Evolutionary conservation across 2,329 filamentous ascomycete species (phyloP), one percentile per base, ranked within the genome.

Genomic region (Xylariaceae sp.): DNA sequence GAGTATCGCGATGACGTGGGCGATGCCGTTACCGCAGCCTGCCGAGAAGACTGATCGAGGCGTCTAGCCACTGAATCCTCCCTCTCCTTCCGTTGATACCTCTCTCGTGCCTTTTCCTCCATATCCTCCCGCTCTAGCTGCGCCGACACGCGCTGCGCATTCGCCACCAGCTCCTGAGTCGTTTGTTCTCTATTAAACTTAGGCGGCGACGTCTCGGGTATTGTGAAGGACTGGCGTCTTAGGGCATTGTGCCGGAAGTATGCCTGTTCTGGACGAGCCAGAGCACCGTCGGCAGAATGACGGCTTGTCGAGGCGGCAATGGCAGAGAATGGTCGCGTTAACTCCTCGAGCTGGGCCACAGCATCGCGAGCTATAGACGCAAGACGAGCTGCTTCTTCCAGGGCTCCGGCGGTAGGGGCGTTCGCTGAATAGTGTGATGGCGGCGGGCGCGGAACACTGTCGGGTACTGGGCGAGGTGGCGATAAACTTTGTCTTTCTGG

Each of bases 331-430:
- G 53, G 60, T 10, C 66, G 56, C 17, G 64, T 64, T 9, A 66
- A 45, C 6, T 65, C 64, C 34, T 67, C 65, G 6, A 66, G 61
- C n/a, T 67, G 61, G 2, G 62, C 61, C 15, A 66, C 55, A 4
- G 65, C 60, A 30, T 61, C 58, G 15, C 64, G 65, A 13, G 65
- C 65, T n/a, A 66, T 56, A 1, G 61, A 49, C 15, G 64, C 60
- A 8, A 67, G 64, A 18, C 64, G 64, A 10, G 61, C 62, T 17
- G 62, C 65, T 62, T 67, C 65, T 53, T 66, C 64, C 2, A 65
- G 58, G 7, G 63, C 57, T 37, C 34, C 55, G 34, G 61, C 42
- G 6, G 54, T 47, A 4, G 64, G 58, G 17, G 44, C 11, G 9
- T 57, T 61, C 8, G 50, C 11, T 2, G 39, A 49, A 42, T 48